Base-by-base conservation (phyloP, 257 asterid genomes). In the Solanum medicagineum region DNA sequence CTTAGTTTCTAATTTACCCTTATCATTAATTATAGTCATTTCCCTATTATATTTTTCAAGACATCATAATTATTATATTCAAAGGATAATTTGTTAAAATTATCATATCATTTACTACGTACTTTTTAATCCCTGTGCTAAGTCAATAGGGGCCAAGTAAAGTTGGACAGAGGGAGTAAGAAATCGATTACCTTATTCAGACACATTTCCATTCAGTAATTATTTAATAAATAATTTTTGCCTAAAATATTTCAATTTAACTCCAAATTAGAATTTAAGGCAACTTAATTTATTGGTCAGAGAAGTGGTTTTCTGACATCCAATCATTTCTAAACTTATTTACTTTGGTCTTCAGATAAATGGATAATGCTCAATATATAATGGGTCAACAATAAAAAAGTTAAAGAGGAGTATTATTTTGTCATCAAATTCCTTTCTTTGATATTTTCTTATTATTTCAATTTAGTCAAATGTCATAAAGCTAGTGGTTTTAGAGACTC, bases 211-310 rank as follows among this genome's bases (percentile, higher is more conserved):
- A 36, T 36, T 36, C 0, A 36, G 6, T 4, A 36, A 36, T 36
- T 36, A 36, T 36, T 36, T 36, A 36, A 36, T 36, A 36, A 36
- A 36, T 36, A 36, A 36, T 4, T 1, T 63, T 24, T 6, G 19
- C 15, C 70, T 63, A 63, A 24, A 32, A 66, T 66, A 29, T 66
- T 66, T 40, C 74, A 2, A 66, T 15, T 3, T 7, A 32, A 66
- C 74, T 66, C 74, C 74, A 66, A 15, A 29, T 66, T 66, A 66
- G n/a, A 66, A 66, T 32, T 26, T 15, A 66, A 63, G 70, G 70
- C 19, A 63, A 63, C 70, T 63, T 42, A 63, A 24, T 63, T 63
- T 24, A 63, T 63, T 63, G 70, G 70, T 24, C 36, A 63, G 5
- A 24, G 40, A 13, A 63, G 42, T 63, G 4, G 42, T 63, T 63